phyloP scores from a whole-genome alignment of 2,329 filamentous ascomycete species.

The Penicillium sp. region DNA sequence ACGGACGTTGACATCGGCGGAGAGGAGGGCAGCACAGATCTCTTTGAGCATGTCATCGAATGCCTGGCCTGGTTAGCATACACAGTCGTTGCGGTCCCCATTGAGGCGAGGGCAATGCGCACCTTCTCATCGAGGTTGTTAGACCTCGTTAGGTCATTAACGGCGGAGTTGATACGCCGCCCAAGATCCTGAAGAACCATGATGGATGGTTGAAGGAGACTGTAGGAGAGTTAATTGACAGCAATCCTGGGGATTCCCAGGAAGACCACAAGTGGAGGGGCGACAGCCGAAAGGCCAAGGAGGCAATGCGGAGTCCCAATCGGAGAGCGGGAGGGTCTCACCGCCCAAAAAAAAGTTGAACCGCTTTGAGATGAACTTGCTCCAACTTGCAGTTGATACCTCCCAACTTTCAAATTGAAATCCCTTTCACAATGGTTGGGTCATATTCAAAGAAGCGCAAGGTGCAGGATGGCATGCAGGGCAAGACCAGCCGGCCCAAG shows the following conservation, averaged over 20 bases:
- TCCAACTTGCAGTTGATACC: conserved; percentile 15
- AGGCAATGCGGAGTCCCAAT: conserved; percentile 44
- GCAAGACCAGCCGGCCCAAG: conserved; percentile 57
- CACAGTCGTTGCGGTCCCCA: conserved; percentile 3
- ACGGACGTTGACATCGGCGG: conserved; percentile 96
- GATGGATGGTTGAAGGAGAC: conserved; percentile 33
- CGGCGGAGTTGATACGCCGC: conserved; percentile 95
- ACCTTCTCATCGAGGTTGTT: conserved; percentile 97
- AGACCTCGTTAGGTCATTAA: conserved; percentile 89
- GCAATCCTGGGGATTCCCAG: conserved; percentile 13
- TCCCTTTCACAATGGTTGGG: conserved; percentile 43
- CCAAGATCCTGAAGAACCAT: conserved; percentile 99
- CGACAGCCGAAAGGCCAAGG: conserved; percentile 32
- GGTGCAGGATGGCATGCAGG: conserved; percentile 64
- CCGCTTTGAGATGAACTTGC: conserved; percentile 25
- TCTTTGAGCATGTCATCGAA: conserved; percentile 99
- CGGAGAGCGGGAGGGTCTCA: conserved; percentile 34
- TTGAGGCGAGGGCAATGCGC: conserved; percentile 23
- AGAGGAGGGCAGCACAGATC: conserved; percentile 92
- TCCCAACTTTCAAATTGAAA: conserved; percentile 23
- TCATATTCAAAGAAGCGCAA: conserved; percentile 60
- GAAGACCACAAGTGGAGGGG: conserved; percentile 28
- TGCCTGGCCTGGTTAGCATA: conserved; percentile 61
- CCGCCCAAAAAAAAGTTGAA: conserved; percentile 43
- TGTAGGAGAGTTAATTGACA: conserved; percentile 18